Evolutionary conservation across 2,329 filamentous ascomycete species (phyloP).

Genomic region (Cladorrhinum sp.): DNA sequence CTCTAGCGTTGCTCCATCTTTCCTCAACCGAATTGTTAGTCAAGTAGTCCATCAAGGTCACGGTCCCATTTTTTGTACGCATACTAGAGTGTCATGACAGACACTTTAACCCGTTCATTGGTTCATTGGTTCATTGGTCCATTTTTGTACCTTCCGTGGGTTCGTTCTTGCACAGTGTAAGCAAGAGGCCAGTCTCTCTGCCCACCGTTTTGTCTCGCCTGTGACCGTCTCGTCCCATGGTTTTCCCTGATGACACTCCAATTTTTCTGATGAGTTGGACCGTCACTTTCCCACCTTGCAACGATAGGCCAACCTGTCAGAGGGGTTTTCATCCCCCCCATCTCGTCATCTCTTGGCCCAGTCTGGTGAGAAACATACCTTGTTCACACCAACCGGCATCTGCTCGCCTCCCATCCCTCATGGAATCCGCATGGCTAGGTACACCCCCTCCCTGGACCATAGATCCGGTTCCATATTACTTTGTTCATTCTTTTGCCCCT

Average conservation of each 20-base stretch:
- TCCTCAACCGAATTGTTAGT: too few species aligned
- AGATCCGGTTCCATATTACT: slow-evolving; percentile 24
- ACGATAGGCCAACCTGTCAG: slow-evolving; percentile 21
- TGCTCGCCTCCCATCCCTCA: slow-evolving; percentile 19
- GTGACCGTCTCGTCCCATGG: slow-evolving; percentile 12
- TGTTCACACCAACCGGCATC: too few species aligned
- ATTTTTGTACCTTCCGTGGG: too few species aligned
- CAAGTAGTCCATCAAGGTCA: slow-evolving; percentile 19
- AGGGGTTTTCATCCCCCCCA: slow-evolving; percentile 20
- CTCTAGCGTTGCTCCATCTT: too few species aligned
- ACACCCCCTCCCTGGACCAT: slow-evolving; percentile 25
- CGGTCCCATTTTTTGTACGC: slow-evolving; percentile 12
- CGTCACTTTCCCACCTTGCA: too few species aligned
- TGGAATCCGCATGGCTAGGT: slow-evolving; percentile 18
- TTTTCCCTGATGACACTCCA: slow-evolving; percentile 25
- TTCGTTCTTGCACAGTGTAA: too few species aligned
- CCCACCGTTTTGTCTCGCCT: slow-evolving; percentile 17
- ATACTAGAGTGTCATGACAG: not conserved
- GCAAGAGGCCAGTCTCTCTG: too few species aligned
- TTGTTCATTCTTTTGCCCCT: slow-evolving; percentile 24
- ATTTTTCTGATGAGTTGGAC: too few species aligned
- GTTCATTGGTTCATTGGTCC: not conserved
- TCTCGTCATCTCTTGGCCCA: slow-evolving; percentile 23
- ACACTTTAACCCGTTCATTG: not conserved
- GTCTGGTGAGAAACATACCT: too few species aligned